Percentiles rank a stretch among this genome's conserved stretches.
Evolutionary conservation across 129 eudicot species (phyloP).

Genomic region (Glebionis coronaria): DNA sequence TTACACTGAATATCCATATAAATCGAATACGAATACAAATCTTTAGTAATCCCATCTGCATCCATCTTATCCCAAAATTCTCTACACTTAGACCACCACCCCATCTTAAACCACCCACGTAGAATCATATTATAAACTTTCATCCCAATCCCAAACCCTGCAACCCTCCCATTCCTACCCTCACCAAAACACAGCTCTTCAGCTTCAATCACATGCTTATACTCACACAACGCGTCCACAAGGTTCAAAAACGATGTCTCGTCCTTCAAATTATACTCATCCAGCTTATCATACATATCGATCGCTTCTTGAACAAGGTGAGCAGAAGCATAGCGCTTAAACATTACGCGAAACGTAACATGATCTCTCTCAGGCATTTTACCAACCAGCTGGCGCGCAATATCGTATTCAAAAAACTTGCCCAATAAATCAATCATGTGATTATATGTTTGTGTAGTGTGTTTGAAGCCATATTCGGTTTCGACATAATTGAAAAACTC

Average conservation of each 20-base stretch:
- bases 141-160: constrained; percentile 37
- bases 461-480: constrained; percentile 48
- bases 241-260: constrained; percentile 66
- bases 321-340: constrained; percentile 74
- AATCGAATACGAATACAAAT: constrained; percentile 80
- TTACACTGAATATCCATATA: constrained; percentile 87
- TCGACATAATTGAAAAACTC: constrained; percentile 91
- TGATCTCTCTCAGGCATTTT: constrained; percentile 55
- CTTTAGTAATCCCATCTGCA: constrained; percentile 61
- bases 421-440: constrained; percentile 69
- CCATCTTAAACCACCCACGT: constrained; percentile 79
- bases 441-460: constrained; percentile 72
- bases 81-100: constrained; percentile 91
- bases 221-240: constrained; percentile 90
- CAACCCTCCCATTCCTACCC: constrained; percentile 17
- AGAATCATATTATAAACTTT: constrained; percentile 80
- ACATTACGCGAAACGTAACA: constrained; percentile 66
- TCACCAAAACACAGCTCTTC: constrained; percentile 70
- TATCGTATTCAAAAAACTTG: constrained; percentile 78
- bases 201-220: constrained; percentile 90
- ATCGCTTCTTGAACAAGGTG: constrained; percentile 83
- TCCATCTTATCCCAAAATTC: constrained; percentile 97
- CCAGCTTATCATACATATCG: constrained; percentile 36
- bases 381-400: constrained; percentile 52
- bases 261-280: constrained; percentile 61